Evolutionary conservation across 2,329 filamentous ascomycete genomes (phyloP).

Genomic region (Bretziella fagacearum): DNA sequence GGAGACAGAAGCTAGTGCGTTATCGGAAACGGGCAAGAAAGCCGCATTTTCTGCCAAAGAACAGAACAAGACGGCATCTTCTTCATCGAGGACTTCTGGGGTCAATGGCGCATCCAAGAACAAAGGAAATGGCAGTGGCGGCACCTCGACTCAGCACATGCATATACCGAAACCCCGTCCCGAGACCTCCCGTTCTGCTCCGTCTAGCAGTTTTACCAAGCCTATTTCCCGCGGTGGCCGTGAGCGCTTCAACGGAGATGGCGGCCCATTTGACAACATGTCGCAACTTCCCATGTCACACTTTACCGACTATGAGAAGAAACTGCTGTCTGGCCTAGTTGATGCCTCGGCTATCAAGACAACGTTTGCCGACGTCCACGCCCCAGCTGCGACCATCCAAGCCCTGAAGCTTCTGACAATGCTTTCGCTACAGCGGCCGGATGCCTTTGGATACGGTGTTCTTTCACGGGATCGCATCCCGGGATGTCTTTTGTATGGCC

Average conservation of each 20-base stretch:
- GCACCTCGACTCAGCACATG: slow-evolving; percentile 7
- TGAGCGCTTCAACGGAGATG: neutral
- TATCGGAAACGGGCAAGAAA: slow-evolving; percentile 13
- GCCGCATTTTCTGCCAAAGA: neutral
- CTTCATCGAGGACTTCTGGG: neutral
- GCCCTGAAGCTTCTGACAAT: slow-evolving; percentile 79
- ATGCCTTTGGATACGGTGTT: slow-evolving; percentile 93
- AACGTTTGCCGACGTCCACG: slow-evolving; percentile 77
- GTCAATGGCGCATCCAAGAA: neutral
- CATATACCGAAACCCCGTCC: slow-evolving; percentile 7
- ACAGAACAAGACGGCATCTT: neutral
- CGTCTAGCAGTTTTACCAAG: neutral
- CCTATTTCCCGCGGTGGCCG: slow-evolving; percentile 11
- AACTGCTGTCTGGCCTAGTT: slow-evolving; percentile 64
- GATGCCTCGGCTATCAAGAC: slow-evolving; percentile 68
- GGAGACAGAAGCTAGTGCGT: slow-evolving; percentile 1
- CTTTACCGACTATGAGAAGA: slow-evolving; percentile 64
- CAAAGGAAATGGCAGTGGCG: neutral
- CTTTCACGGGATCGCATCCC: slow-evolving; percentile 81
- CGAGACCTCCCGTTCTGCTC: neutral
- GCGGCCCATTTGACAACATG: neutral
- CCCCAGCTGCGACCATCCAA: slow-evolving; percentile 64
- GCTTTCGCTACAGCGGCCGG: slow-evolving; percentile 68
- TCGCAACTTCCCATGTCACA: slow-evolving; percentile 20
- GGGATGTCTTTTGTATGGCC: slow-evolving; percentile 73